Conservation (phyloP, 75 land plant genomes). For the Adiantum capillusveneris region DNA sequence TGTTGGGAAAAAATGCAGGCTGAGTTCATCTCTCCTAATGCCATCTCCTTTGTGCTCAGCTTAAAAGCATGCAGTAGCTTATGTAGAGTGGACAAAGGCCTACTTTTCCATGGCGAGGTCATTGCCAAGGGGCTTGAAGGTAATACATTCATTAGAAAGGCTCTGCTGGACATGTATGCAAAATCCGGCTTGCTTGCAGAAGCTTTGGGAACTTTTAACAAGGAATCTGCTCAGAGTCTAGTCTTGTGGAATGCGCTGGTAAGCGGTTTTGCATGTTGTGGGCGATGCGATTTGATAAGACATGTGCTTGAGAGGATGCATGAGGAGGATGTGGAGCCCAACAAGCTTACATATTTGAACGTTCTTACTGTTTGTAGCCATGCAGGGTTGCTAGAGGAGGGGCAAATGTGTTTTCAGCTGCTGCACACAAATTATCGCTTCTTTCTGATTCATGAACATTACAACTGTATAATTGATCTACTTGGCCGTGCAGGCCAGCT, state of each 20-base stretch:
- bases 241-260: constrained; percentile 10
- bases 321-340: neutral
- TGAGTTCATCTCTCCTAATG: neutral
- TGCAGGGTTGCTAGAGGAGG: neutral
- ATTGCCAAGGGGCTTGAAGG: neutral
- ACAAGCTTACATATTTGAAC: neutral
- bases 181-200: constrained; percentile 9
- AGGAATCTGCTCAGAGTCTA: neutral
- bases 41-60: neutral
- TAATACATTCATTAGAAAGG: constrained; percentile 2
- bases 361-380: neutral
- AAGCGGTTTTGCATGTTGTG: neutral
- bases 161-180: constrained; percentile 13
- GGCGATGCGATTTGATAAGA: neutral
- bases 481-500: constrained; percentile 23
- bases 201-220: constrained; percentile 2
- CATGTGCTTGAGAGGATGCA: constrained; percentile 7
- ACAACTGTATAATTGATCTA: constrained; percentile 19
- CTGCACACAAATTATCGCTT: too few species aligned
- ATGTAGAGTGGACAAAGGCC: constrained; percentile 4
- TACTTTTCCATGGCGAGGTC: constrained; percentile 1
- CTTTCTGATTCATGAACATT: constrained; percentile 5
- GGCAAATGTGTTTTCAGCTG: neutral
- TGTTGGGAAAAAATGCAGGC: neutral
- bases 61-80: constrained; percentile 13